Conservation (phyloP, 2,329 filamentous ascomycete genomes). For the Penicillium sp. region DNA sequence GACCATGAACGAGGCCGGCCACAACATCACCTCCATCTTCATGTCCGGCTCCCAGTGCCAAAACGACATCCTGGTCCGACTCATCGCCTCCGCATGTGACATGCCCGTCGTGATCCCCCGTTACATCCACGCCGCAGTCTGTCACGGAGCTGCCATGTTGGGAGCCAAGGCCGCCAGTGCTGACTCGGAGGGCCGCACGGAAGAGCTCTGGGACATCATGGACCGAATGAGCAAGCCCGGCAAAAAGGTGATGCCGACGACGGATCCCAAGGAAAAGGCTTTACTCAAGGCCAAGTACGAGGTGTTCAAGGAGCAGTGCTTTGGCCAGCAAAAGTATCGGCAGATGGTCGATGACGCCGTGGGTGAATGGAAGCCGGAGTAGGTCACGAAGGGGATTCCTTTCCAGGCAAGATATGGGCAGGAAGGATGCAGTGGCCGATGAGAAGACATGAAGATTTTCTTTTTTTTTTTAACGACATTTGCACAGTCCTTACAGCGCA, state of each 20-base stretch:
- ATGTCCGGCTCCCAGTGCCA: constrained; percentile 99
- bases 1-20: constrained; percentile 84
- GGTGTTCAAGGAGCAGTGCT: constrained; percentile 90
- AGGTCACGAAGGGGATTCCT: not conserved
- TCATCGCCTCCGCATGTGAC: constrained; percentile 82
- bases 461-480: not conserved
- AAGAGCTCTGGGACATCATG: constrained; percentile 95
- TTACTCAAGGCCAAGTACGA: constrained; percentile 85
- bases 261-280: constrained; percentile 66
- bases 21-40: constrained; percentile 87
- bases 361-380: constrained; percentile 36
- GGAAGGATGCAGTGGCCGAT: not conserved
- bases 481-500: constrained; percentile 5
- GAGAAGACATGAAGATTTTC: not conserved
- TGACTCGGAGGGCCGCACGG: constrained; percentile 67
- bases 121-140: constrained; percentile 92
- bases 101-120: constrained; percentile 91
- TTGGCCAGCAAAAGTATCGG: constrained; percentile 76
- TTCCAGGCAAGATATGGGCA: too few species aligned
- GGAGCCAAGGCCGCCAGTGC: constrained; percentile 93
- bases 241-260: constrained; percentile 69
- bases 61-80: constrained; percentile 83
- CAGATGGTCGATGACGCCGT: constrained; percentile 64
- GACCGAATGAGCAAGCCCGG: constrained; percentile 94
- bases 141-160: constrained; percentile 97